phyloP scores from a whole-genome alignment of 352 stramenopile genomes.

The Globisporangium ultimum region DNA sequence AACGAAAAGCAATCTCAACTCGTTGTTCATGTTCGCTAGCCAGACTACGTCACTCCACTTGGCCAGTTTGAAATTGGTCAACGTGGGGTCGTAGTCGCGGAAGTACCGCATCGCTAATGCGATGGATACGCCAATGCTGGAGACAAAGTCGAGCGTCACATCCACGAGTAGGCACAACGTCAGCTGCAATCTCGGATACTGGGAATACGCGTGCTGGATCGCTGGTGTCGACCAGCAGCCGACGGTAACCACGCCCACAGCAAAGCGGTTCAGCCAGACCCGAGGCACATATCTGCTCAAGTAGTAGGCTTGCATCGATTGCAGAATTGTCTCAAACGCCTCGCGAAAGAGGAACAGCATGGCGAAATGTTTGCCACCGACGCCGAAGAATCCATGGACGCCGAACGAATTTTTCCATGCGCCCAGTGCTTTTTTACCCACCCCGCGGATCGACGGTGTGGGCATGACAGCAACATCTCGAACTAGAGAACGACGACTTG shows the following conservation, averaged over 20 bases:
- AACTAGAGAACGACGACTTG: background rate
- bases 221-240: background rate
- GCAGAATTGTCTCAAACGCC: background rate
- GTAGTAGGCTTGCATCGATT: background rate
- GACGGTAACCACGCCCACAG: background rate
- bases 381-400: background rate
- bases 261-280: background rate
- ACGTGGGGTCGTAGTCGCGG: background rate
- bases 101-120: background rate
- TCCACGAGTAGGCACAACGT: background rate
- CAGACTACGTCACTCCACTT: background rate
- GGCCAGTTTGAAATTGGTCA: background rate
- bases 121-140: background rate
- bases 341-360: background rate
- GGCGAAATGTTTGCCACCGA: conserved; percentile 2
- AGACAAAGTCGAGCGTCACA: background rate
- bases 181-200: background rate
- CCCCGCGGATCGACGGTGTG: background rate
- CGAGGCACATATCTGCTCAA: conserved; percentile 1
- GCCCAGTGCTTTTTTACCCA: background rate
- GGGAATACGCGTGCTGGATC: background rate
- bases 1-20: no score
- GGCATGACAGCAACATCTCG: background rate
- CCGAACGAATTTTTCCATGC: no score
- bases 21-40: background rate